Evolutionary conservation across 768 basidiomycete genomes (phyloP), one percentile per base, ranked within the genome.

Genomic region (Trametes villosa): DNA sequence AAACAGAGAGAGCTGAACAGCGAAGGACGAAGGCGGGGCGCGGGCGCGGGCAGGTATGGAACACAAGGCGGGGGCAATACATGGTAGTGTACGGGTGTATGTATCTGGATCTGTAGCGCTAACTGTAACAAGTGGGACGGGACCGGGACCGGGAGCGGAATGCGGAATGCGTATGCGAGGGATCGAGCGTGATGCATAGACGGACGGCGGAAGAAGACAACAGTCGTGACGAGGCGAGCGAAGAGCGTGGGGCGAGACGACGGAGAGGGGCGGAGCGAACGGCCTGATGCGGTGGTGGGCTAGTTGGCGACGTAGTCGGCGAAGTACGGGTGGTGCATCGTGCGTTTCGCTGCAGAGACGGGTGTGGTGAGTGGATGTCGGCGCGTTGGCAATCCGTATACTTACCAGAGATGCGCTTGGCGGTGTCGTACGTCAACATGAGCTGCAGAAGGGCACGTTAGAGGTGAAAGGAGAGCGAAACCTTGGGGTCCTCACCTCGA

Each of bases 351-450:
- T 83, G 45, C 9, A 57, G 15, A 58, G 22, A 34, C 4, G 11
- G 41, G 26, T 2, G 6, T 2, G 6, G 46, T 48, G 18, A 38
- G 33, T 22, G 33, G 20, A 11, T 13, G 22, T 22, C 20, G 22
- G 5, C 22, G 50, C 9, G 20, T 11, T n/a, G 20, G 36, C 48
- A 26, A 15, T 22, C 50, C 24, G 26, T 17, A 17, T 51, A 9
- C 85, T 64, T 70, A 92, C 94, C 94, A 50, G 95, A 97, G 71
- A 98, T 94, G 45, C 95, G 89, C 70, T 90, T 90, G 26, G 94
- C 87, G 0, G 92, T 91, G 73, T 98, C 94, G 72, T 95, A 98
- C 6, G 86, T 86, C 64, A 97, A 61, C 58, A 72, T 70, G 53
- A 70, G 66, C 75, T 76, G 33, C 4, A 18, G 15, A 5, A 30